Evolutionary conservation across 2,329 filamentous ascomycete species (phyloP).

Genomic region (Neopestalotiopsis sp.): DNA sequence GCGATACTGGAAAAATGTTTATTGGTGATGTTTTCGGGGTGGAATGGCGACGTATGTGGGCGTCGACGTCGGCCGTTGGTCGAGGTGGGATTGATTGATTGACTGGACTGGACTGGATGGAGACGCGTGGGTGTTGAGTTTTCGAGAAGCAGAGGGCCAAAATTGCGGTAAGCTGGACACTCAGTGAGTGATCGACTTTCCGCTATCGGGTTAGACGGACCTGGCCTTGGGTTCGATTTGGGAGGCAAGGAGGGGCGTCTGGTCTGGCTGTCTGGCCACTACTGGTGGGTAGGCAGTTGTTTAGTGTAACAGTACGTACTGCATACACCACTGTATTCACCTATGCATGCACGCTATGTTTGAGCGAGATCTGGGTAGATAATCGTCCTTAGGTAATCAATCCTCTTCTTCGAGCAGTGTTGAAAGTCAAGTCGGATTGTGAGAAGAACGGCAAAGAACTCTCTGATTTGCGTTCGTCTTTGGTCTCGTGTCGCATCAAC

Average conservation of each 20-base stretch:
- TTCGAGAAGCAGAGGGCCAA: slow-evolving; percentile 10
- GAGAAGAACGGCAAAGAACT: not conserved
- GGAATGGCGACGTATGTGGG: slow-evolving; percentile 4
- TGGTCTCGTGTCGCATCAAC: not conserved
- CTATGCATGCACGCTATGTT: not conserved
- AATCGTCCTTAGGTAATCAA: not conserved
- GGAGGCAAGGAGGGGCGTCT: not conserved
- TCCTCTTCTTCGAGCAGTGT: not conserved
- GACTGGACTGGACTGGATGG: not conserved
- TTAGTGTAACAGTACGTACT: too few relatives aligned
- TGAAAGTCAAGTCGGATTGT: too few relatives aligned
- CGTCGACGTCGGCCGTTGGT: not conserved
- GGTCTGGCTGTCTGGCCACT: not conserved
- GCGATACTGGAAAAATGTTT: not conserved
- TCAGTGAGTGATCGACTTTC: slow-evolving; percentile 12
- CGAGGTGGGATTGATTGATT: not conserved
- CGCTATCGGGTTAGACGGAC: slow-evolving; percentile 17
- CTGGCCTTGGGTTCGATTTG: slow-evolving; percentile 13
- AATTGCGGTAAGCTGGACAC: slow-evolving; percentile 17
- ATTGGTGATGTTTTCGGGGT: not conserved
- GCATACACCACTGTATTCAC: too few relatives aligned
- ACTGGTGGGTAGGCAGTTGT: too few relatives aligned
- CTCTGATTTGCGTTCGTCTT: not conserved
- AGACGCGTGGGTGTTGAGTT: slow-evolving; percentile 18
- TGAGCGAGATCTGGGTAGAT: not conserved